These are phyloP conservation scores for Malassezia dermatis DNA, from an alignment of 1,284 basidiomycete genomes.

Conservation along the genomic window DNA sequence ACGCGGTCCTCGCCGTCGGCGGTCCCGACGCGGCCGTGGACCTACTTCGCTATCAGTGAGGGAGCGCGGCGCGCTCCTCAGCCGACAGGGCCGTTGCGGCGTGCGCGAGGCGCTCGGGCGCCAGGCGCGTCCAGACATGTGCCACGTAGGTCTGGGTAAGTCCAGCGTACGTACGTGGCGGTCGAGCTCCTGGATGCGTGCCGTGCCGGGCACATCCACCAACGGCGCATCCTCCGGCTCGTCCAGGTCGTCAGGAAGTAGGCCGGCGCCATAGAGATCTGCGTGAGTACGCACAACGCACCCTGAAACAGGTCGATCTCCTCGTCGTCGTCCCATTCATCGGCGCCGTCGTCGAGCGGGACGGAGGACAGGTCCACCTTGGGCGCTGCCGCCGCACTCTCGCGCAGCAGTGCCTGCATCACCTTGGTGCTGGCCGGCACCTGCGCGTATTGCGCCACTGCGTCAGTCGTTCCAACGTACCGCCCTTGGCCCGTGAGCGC, in stretches of 20 bases:
- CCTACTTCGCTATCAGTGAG: conserved; percentile 17
- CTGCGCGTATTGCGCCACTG: conserved; percentile 65
- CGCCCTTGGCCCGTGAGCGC: conserved; percentile 72
- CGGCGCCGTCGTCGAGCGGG: neutral
- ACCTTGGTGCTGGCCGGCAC: conserved; percentile 82
- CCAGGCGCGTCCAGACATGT: neutral
- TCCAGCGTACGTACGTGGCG: neutral
- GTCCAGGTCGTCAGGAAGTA: neutral
- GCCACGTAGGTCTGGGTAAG: neutral
- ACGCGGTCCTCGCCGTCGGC: conserved; percentile 37
- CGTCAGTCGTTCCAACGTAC: conserved; percentile 6
- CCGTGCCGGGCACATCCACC: neutral
- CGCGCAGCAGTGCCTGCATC: conserved; percentile 74
- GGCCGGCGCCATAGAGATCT: neutral
- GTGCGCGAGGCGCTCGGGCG: neutral
- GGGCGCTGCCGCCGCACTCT: conserved; percentile 44
- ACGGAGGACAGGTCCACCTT: neutral
- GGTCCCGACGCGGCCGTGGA: conserved; percentile 32
- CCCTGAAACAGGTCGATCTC: conserved; percentile 1
- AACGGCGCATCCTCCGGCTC: conserved; percentile 4
- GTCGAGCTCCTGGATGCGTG: neutral
- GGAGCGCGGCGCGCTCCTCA: neutral
- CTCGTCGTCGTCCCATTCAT: conserved; percentile 12
- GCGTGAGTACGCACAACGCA: neutral
- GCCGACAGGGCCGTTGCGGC: neutral